A percentile compares a stretch with the other conserved stretches of the same genome.
phyloP scores from a whole-genome alignment of 257 asterid genomes.

The Solanum phureja region DNA sequence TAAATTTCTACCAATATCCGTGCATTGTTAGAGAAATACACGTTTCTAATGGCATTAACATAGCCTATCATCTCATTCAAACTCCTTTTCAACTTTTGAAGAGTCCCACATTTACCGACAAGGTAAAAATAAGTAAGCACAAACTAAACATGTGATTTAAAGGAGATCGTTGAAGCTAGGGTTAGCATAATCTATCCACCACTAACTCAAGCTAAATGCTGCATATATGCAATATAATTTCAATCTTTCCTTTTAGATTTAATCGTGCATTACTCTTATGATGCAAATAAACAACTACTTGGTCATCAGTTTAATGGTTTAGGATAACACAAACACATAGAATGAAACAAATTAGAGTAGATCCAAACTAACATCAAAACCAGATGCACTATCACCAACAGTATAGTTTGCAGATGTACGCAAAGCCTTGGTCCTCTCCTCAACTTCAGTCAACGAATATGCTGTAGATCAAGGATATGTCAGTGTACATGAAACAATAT shows the following conservation, averaged over 20 bases:
- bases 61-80: not conserved
- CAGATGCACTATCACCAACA: slow-evolving; percentile 42
- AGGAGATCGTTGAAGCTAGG: not conserved
- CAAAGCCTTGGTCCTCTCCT: slow-evolving; percentile 44
- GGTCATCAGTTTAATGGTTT: not conserved
- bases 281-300: not conserved
- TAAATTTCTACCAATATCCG: not conserved
- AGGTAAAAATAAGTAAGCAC: not conserved
- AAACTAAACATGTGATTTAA: not conserved
- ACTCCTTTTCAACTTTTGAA: not conserved
- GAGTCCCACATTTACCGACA: not conserved
- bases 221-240: not conserved
- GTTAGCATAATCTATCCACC: not conserved
- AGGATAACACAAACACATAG: slow-evolving; percentile 1
- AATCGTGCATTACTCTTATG: not conserved
- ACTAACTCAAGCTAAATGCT: not conserved
- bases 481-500: not conserved
- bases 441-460: slow-evolving; percentile 52
- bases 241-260: not conserved
- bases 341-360: slow-evolving; percentile 7
- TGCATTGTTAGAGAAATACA: not conserved
- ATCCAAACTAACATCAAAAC: slow-evolving; percentile 45
- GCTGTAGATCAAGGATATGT: slow-evolving; percentile 30
- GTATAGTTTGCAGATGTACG: slow-evolving; percentile 37
- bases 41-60: not conserved